Percentiles rank a stretch among this genome's conserved stretches.
Conservation (phyloP, 176 grass and related monocot genomes). For the Saccharum spontaneum region DNA sequence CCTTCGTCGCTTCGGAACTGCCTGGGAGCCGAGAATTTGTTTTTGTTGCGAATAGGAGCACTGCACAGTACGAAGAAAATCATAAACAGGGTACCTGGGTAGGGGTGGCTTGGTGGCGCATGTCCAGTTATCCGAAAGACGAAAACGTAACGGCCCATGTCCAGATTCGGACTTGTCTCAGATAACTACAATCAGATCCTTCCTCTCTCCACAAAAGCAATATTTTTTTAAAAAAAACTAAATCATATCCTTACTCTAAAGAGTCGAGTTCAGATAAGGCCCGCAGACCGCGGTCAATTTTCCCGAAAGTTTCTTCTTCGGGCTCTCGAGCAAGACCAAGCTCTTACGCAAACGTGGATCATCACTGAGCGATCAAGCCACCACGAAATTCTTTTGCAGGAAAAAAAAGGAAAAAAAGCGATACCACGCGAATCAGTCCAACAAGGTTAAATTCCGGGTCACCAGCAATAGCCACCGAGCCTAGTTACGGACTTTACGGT, state of each 20-base stretch:
- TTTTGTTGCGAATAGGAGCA: too few species aligned
- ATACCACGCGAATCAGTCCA: background rate
- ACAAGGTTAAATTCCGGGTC: background rate
- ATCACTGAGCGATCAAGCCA: background rate
- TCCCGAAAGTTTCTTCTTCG: background rate
- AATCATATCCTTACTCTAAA: background rate
- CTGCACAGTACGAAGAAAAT: too few species aligned
- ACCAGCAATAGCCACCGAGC: background rate
- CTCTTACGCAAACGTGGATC: background rate
- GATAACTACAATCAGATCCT: background rate
- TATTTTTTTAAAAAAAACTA: too few species aligned
- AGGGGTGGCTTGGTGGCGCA: too few species aligned
- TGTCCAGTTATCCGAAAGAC: background rate
- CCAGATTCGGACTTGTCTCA: background rate
- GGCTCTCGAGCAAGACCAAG: background rate
- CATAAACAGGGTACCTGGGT: too few species aligned
- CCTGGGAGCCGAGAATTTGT: too few species aligned
- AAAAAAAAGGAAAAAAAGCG: background rate
- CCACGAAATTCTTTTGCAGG: background rate
- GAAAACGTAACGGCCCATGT: background rate
- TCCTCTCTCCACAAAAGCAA: too few species aligned
- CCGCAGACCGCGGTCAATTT: background rate
- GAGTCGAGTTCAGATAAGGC: background rate
- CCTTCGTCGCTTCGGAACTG: too few species aligned
- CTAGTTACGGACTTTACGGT: background rate